Evolutionary conservation across 164 flowering plant genomes (phyloP), one percentile per base, ranked within the genome.

Genomic region (Dillenia turbinata): DNA sequence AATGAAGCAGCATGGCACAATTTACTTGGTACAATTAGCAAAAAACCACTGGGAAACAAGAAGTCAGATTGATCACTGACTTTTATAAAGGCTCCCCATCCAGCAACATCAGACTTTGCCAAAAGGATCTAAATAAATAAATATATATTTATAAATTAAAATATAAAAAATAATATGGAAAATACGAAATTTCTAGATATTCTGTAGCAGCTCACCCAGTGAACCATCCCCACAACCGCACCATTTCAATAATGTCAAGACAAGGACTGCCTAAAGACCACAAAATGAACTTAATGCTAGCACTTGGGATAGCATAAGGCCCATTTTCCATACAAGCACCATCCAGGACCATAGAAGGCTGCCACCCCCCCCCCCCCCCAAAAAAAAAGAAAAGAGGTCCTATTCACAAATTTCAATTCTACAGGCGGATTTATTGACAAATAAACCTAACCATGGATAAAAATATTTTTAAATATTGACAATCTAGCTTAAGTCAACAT

Each of bases 1-100:
- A 90, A 98, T 95, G 83, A 45, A 59, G 77, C 47, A 65, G 74
- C 54, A 65, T 64, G 9, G 61, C 54, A 51, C 13, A 58, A 56
- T 68, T 12, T 53, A 44, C 49, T 50, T 14, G 58, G 57, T 19
- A 64, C 61, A 66, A 63, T 17, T 61, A 50, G 49, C 15, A 56
- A 49, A 13, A 12, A 52, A 19, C 52, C 19, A 26, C n/a, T 17
- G 44, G 56, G n/a, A 46, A 56, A 58, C 49, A 48, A 44, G 46
- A 55, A 15, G 7, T 9, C 22, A 7, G 7, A 12, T 8, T 59
- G 33, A 33, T 48, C 54, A 65, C 63, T 5, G 44, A 95, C 99
- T 97, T 92, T 92, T 44, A 92, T 47, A 68, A 92, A 95, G 59
- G 99, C 99, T 63, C 99, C 99, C 99, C 99, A 95, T 72, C 99